Evolutionary conservation across 257 asterid genomes (phyloP), one percentile per base, ranked within the genome.

Genomic region (Apocynum venetum): DNA sequence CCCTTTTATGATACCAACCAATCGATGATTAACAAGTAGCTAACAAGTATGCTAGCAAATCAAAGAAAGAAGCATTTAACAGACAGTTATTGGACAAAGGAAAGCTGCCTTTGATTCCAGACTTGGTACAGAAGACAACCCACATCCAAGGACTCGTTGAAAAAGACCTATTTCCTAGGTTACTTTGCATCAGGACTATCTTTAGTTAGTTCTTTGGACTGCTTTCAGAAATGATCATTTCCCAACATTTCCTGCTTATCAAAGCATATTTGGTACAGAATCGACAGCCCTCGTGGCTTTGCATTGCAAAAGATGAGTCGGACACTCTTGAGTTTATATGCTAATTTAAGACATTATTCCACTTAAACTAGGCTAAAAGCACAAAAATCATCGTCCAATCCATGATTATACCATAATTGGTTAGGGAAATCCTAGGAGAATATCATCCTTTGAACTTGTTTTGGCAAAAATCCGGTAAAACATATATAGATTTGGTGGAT

Each of bases 111-210:
- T 70, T 56, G 41, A 70, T 77, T 78, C 48, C 56, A 46, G 71
- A 25, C 59, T 15, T 72, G 64, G n/a, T 11, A 35, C 19, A 69
- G 70, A 78, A 66, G 70, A 46, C 20, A 19, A 35, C 66, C 76
- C 56, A 52, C 55, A 38, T 36, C 52, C 49, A 53, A 67, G 49
- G 72, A 80, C 43, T 41, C 51, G 73, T 55, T 1, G 6, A 38
- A 53, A 80, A 47, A 72, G 51, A 59, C 25, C 31, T 25, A 25
- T 25, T 1, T 35, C 35, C 81, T 79, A 51, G 71, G 53, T 75
- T 57, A 66, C 81, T 78, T 78, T 78, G 78, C 81, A 72, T 60
- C n/a, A 84, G 71, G 43, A 20, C 11, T 65, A 41, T 40, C 52
- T 73, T 68, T 67, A 51, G 44, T 11, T 66, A 76, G 11, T 76